Base-by-base conservation (phyloP, 345 rosid genomes). In the Lepidium sativum region DNA sequence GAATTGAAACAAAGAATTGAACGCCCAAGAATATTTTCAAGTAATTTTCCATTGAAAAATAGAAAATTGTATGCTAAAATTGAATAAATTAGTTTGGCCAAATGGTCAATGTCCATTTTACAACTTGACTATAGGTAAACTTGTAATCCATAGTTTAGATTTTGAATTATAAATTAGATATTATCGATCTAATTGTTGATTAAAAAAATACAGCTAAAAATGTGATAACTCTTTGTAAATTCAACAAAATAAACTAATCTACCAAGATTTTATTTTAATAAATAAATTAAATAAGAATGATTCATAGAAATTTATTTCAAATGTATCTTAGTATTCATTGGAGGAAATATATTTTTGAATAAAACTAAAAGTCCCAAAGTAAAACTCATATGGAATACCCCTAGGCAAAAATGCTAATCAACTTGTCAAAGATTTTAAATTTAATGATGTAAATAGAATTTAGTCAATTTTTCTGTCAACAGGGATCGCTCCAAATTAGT, bases 401-500 rank as follows among this genome's bases (percentile, higher is more conserved):
- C 23, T 15, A 34, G 44, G 54, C 43, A 42, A 47, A 42, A 4
- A 48, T 9, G 12, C 11, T 9, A 9, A 48, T 38, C 49, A 13
- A 25, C 12, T 21, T 48, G 39, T 45, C 18, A 14, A 60, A 48
- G 14, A 40, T 29, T 48, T 27, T 13, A 23, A 66, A 6, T 11
- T 37, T 25, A 67, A 11, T 55, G 55, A 37, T 13, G 29, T 68
- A 33, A 20, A 6, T n/a, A 25, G 23, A 56, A 47, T 27, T n/a
- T 67, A 18, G 59, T 49, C 59, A 39, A 29, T n/a, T 9, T 29
- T 49, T 7, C 35, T 41, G 34, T 10, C 27, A 50, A 41, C 49
- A 62, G 62, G 54, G 52, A 44, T 44, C 54, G 18, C 49, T 70
- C 56, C 37, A 70, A 35, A 25, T 62, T 25, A 32, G 62, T 27